Base-by-base conservation (phyloP, 2,329 filamentous ascomycete species). In the Alternaria burnsii region DNA sequence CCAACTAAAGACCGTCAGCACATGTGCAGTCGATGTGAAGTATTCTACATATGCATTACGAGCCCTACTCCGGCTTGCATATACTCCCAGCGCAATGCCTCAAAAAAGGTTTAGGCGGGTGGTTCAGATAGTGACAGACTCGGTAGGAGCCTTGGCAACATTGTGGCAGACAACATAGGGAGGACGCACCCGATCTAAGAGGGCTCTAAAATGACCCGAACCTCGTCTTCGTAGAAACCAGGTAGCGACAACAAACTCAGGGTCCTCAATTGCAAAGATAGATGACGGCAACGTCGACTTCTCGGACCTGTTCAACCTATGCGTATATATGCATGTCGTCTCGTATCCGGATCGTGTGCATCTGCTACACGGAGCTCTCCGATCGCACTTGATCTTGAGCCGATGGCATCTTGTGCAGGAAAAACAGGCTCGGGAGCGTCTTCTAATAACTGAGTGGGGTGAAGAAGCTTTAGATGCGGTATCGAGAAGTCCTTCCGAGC, bases 321-420 rank as follows among this genome's bases (percentile, higher is more conserved):
- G 59, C 22, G 67, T 69, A 52, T 69, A 71, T 8, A 42, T 42
- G 43, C 70, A 72, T 8, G 53, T 59, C 1, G 32, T 43, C 4
- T 52, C 55, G 34, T 59, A 51, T 1, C 68, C 69, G 38, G 65
- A 64, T 4, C 47, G 54, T n/a, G 52, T 32, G 34, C 69, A 72
- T n/a, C 69, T 66, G 18, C 28, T 47, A 32, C 65, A 69, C 6
- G 70, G 70, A 8, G 60, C 50, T 26, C 55, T 50, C 48, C 67
- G 63, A 12, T 71, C 66, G 22, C 69, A 72, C 57, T 67, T 67
- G 22, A 72, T 58, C 26, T 71, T 72, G 1, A 71, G 55, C 3
- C 63, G 69, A 58, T 71, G 70, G 24, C 68, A 72, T 20, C 70
- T 57, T 16, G 34, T 63, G 41, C 70, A 72, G 14, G 68, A 71